Base-by-base conservation (phyloP, 352 stramenopile genomes). In the Phytophthora constricta region DNA sequence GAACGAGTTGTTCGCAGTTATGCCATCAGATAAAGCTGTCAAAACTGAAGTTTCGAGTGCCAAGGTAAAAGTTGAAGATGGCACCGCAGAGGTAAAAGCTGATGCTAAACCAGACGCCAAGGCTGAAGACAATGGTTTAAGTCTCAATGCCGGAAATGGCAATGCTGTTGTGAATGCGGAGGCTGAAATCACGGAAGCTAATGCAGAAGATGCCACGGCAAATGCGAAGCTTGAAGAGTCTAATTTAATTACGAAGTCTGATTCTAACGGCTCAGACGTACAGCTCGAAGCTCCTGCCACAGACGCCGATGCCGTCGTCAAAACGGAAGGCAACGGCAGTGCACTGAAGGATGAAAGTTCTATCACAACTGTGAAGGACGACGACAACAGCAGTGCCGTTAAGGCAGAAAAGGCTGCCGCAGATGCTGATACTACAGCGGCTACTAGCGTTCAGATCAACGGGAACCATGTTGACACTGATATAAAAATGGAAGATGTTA, bases 1-100 rank as follows among this genome's bases (percentile, higher is more conserved):
- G 31, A 60, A 67, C 20, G 68, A 82, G 41, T 52, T 82, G 26
- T 82, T 79, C 20, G 16, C 39, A 60, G 23, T 57, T 1, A 53
- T 73, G 52, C 31, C 58, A 17, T 67, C 60, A 5, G 68, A 79
- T 65, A 10, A 9, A 3, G 4, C 41, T 47, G 31, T 70, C 19
- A 66, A 76, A 20, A 46, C 41, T 34, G 59, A 71, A 67, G 22
- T 9, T 43, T 26, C 42, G 25, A 48, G 10, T 48, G 42, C 52
- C 19, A 55, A 65, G 23, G 34, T 41, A 45, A 56, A 61, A 34
- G 16, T 16, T 33, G 57, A 59, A 8, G 16, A 60, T 33, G 19
- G 20, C 10, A 27, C 25, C 13, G 31, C 45, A 5, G 22, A 68
- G 34, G 26, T 25, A 5, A 61, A 65, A 46, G 31, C 31, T 16